Base-by-base conservation (phyloP, 2,329 filamentous ascomycete genomes). In the Botrytis deweyae region DNA sequence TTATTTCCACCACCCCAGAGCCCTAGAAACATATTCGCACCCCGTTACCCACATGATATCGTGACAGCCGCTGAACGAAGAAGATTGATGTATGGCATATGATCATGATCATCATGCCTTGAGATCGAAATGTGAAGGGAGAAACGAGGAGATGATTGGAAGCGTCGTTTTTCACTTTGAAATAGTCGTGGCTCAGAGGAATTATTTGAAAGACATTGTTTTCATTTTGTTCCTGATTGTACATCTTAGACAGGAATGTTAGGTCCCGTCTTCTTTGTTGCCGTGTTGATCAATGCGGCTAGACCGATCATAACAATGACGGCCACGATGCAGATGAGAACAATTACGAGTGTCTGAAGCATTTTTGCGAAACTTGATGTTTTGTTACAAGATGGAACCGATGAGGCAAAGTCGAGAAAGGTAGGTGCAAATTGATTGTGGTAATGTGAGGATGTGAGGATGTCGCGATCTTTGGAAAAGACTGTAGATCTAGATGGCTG, bases 341-440 rank as follows among this genome's bases (percentile, higher is more conserved):
- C 66, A 52, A 68, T 68, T 36, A 68, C 49, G 66, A 68, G 36
- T 18, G 66, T 58, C 49, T 68, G 66, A 58, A 68, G 49, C 66
- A 68, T 68, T 22, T 40, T 68, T 58, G 66, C 66, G 49, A 33
- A 22, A 52, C 6, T 42, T 9, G 3, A 12, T 6, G 10, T 33
- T 58, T 22, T n/a, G 25, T 12, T 58, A 63, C 36, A n/a, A 38
- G 25, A 40, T 40, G 40, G 36, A 68, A 58, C 10, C 36, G 66
- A 42, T 22, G 49, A 58, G 33, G 49, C 12, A 33, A 58, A 29
- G 4, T 42, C 5, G 49, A 42, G 12, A 38, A 22, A 40, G 33
- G 29, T 55, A 29, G 25, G 65, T 20, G 12, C 40, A 29, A 18
- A 29, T 42, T 16, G 18, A n/a, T 29, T 33, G 25, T 14, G 10